phyloP scores from a whole-genome alignment of 805 yeast genomes.

The Pichia cephalocereana region DNA sequence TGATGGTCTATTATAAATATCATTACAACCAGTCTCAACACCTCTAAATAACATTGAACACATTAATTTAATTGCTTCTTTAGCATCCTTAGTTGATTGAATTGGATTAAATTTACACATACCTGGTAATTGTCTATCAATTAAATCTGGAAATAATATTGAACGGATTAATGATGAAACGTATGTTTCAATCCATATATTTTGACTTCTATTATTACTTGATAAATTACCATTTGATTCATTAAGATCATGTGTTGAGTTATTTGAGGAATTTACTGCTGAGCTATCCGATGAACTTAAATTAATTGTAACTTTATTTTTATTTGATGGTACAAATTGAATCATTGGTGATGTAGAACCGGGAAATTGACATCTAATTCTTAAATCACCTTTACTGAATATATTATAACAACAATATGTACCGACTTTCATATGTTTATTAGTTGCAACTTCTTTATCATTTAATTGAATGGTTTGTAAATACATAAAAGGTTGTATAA shows the following conservation, averaged over 20 bases:
- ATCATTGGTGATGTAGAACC: slow-evolving; percentile 30
- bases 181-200: slow-evolving; percentile 52
- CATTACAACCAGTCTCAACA: slow-evolving; percentile 34
- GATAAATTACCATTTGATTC: background rate
- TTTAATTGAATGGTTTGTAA: slow-evolving; percentile 38
- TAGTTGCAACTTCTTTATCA: slow-evolving; percentile 17
- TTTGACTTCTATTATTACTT: slow-evolving; percentile 32
- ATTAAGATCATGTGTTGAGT: background rate
- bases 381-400: slow-evolving; percentile 62
- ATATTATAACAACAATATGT: slow-evolving; percentile 67
- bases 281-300: slow-evolving; percentile 30
- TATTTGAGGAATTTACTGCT: slow-evolving; percentile 13
- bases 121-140: slow-evolving; percentile 50
- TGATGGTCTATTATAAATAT: slow-evolving; percentile 26
- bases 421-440: slow-evolving; percentile 28
- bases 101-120: slow-evolving; percentile 40
- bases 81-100: slow-evolving; percentile 27
- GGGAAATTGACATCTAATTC: slow-evolving; percentile 55
- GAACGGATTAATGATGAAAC: slow-evolving; percentile 51
- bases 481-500: slow-evolving; percentile 48
- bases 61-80: slow-evolving; percentile 29
- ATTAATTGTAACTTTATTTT: slow-evolving; percentile 17
- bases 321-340: slow-evolving; percentile 42
- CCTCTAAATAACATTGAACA: slow-evolving; percentile 41
- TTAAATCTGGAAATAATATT: slow-evolving; percentile 42